phyloP scores from a whole-genome alignment of 306 rosid species.

The Glycine soja region DNA sequence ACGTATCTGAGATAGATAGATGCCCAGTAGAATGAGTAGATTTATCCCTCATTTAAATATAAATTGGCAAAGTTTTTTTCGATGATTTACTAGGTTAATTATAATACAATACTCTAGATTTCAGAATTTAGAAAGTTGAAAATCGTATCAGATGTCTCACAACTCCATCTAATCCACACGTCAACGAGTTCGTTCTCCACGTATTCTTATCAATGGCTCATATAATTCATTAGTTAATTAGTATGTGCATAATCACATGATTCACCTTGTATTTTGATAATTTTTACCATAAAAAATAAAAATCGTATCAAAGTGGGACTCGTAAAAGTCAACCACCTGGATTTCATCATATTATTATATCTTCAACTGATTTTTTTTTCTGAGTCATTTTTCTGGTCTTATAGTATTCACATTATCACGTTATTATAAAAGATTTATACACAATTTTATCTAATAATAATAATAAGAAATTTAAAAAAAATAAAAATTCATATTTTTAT shows the following conservation, averaged over 20 bases:
- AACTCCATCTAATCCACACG: not conserved
- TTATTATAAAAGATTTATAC: no score
- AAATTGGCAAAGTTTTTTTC: not conserved
- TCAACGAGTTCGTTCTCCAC: not conserved
- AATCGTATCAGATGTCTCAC: not conserved
- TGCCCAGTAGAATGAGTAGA: not conserved
- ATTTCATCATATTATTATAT: no score
- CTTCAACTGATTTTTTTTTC: no score
- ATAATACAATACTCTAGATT: not conserved
- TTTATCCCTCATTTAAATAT: not conserved
- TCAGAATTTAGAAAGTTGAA: not conserved
- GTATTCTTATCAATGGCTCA: not conserved
- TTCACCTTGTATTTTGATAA: slow-evolving; percentile 11
- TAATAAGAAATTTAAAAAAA: no score
- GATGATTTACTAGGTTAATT: slow-evolving; percentile 7
- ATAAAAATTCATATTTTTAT: no score
- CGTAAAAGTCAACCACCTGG: not conserved
- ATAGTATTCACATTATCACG: no score
- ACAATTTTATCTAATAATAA: no score
- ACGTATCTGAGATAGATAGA: no score
- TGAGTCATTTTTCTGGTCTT: no score
- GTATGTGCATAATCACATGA: slow-evolving; percentile 19
- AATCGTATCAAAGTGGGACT: slow-evolving; percentile 14
- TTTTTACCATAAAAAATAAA: not conserved
- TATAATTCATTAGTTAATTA: not conserved